Evolutionary conservation across 2,329 filamentous ascomycete species (phyloP), one percentile per base, ranked within the genome.

Genomic region (Colletotrichum filicis): DNA sequence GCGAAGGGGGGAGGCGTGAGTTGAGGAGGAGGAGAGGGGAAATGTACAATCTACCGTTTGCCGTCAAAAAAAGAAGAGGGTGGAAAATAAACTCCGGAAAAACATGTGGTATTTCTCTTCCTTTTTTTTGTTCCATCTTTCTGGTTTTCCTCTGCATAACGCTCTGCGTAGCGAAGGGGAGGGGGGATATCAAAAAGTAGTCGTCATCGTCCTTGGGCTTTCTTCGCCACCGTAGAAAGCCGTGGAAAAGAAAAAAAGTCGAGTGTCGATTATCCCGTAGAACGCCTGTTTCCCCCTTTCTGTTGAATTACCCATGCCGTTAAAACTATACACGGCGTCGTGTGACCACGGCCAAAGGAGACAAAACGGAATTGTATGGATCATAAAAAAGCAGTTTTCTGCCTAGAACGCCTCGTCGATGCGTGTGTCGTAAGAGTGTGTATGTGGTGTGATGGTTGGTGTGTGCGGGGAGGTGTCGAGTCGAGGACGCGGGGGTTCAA

Each of bases 41-140:
- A 70, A 73, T 73, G 56, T 73, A 73, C 71, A 62, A 66, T 73
- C 61, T 71, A 73, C 68, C 68, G 37, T 61, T 71, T 61, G 46
- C 68, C 56, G 32, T 32, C 32, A 19, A 53, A 42, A 67, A 28
- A 37, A 5, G 28, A 28, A 28, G 24, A 2, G 19, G 11, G 16
- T 22, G 26, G 16, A 19, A 56, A 56, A 28, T 5, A 56, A 56
- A 53, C 30, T 16, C 28, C 16, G 53, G 35, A 56, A 8, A 11
- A 53, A 62, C n/a, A 24, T 37, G 11, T 60, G 59, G 42, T 64
- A 53, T 69, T 64, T 69, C 55, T 61, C 42, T 53, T 55, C 35
- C 26, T 64, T 56, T 56, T 32, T 37, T 42, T 24, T 26, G n/a
- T 56, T 37, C 22, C 24, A 28, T 56, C 12, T 32, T 26, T 26